These are phyloP conservation scores for Arthrinium phaeospermum DNA, from an alignment of 2,329 filamentous ascomycete species.

Conservation along the genomic window DNA sequence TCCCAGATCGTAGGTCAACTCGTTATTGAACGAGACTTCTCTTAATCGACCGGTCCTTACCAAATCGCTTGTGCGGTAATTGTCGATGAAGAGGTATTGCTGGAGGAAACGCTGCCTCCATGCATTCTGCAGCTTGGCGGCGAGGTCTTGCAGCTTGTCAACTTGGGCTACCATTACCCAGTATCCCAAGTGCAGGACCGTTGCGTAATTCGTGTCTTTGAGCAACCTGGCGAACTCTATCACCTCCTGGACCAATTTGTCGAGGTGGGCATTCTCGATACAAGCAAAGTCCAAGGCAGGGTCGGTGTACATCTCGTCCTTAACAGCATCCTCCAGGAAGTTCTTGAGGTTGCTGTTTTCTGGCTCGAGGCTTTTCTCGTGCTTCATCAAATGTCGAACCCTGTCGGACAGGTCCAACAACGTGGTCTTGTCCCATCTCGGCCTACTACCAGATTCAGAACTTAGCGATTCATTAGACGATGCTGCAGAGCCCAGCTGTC, in stretches of 20 bases:
- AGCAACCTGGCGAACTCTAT: constrained; percentile 45
- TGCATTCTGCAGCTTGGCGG: constrained; percentile 40
- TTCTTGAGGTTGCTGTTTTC: constrained; percentile 35
- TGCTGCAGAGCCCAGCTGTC: constrained; percentile 20
- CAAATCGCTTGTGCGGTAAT: constrained; percentile 42
- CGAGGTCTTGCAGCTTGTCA: constrained; percentile 30
- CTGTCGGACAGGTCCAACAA: constrained; percentile 50
- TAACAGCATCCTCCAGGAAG: constrained; percentile 46
- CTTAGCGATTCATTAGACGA: constrained; percentile 10
- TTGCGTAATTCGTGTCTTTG: constrained; percentile 36
- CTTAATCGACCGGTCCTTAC: constrained; percentile 45
- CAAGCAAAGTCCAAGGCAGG: constrained; percentile 46
- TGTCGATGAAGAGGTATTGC: constrained; percentile 52
- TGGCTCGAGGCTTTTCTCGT: constrained; percentile 39
- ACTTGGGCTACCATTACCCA: constrained; percentile 43
- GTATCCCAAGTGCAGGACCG: constrained; percentile 37
- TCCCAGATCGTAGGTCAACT: constrained; percentile 36
- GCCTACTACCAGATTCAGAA: not conserved
- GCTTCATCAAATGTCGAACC: constrained; percentile 43
- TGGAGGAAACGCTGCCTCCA: constrained; percentile 53
- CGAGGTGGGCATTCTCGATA: constrained; percentile 43
- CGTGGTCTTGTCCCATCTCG: constrained; percentile 8
- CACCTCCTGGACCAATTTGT: constrained; percentile 50
- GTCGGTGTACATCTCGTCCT: constrained; percentile 43
- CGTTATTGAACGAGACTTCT: constrained; percentile 47